These are phyloP conservation scores for Penicillium bialowiezense DNA, from an alignment of 495 filamentous ascomycete genomes.

Conservation along the genomic window DNA sequence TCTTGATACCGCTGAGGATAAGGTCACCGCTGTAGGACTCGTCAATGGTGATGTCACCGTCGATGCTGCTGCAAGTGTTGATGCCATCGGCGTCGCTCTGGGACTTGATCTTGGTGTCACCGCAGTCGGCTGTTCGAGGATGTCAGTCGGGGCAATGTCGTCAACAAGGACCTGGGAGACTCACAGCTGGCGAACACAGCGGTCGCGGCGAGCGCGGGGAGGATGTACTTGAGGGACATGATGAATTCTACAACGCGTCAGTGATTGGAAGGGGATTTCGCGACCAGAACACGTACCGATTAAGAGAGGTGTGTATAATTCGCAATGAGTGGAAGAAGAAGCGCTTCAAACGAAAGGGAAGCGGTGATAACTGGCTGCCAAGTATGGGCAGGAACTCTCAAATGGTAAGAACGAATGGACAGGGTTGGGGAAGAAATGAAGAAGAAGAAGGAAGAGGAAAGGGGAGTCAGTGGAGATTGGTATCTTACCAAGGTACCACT, in stretches of 20 bases:
- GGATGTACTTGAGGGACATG: slow-evolving; percentile 76
- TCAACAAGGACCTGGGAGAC: too few relatives aligned
- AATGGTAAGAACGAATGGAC: slow-evolving; percentile 49
- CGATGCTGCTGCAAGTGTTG: slow-evolving; percentile 61
- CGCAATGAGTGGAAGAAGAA: slow-evolving; percentile 30
- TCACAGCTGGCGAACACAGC: slow-evolving; percentile 47
- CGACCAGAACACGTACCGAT: slow-evolving; percentile 12
- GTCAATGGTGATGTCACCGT: slow-evolving; percentile 68
- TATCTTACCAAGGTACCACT: slow-evolving; percentile 11
- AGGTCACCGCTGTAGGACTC: slow-evolving; percentile 48
- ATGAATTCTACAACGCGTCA: slow-evolving; percentile 29
- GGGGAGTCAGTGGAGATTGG: slow-evolving; percentile 37
- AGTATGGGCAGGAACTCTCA: slow-evolving; percentile 22
- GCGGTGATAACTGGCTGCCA: slow-evolving; percentile 4
- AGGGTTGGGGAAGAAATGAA: slow-evolving; percentile 34
- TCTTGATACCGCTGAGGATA: slow-evolving; percentile 41
- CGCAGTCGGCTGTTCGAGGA: slow-evolving; percentile 14
- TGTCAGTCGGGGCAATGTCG: too few relatives aligned
- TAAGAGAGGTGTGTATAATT: slow-evolving; percentile 15
- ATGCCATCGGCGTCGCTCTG: slow-evolving; percentile 70
- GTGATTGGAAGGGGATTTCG: slow-evolving; percentile 6
- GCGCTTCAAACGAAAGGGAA: slow-evolving; percentile 29
- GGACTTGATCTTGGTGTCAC: slow-evolving; percentile 58
- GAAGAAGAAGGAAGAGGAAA: slow-evolving; percentile 41
- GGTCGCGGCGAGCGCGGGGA: slow-evolving; percentile 69